Base-by-base conservation (phyloP, 2,329 filamentous ascomycete species). In the Sporothrix pseudoabietina region DNA sequence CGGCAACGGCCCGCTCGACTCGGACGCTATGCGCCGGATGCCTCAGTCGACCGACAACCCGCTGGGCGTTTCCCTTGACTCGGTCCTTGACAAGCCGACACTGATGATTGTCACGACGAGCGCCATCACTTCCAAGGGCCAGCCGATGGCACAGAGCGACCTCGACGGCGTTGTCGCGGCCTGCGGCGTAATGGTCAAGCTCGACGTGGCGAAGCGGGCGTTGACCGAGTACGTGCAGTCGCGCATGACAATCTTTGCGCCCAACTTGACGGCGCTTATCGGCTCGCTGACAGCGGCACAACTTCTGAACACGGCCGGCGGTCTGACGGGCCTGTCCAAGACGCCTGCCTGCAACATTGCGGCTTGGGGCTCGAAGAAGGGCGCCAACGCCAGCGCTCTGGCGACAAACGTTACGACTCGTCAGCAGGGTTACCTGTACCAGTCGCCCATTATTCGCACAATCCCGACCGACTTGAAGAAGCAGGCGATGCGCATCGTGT, bases 71-170 rank as follows among this genome's bases (percentile, higher is more conserved):
- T 89, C 93, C 0, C 87, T 99, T 54, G 92, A 91, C 79, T 89
- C 90, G 1, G 91, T 98, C 0, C 85, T 99, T 16, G 94, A 97
- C 80, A 93, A 94, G 0, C 94, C 96, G 0, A 93, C 93, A 0
- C 84, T 98, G 78, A 98, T 99, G 94, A 93, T 97, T 75, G 94
- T 99, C 70, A 95, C 94, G 0, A 92, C 98, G 12, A 96, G 98
- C 83, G 95, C 94, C 41, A 97, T 94, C 5, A 96, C 92, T 2
- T 96, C 94, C 14, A 91, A 93, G 77, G 95, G 95, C 4, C 89
- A 89, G 44, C 89, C 93, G 68, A 89, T 99, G 82, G 88, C 87
- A 3, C 85, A 90, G n/a, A 84, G 89, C 5, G 94, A 97, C 80
- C 86, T 98, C 6, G 86, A 90, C 69, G 87, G 88, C 35, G 91